phyloP scores from a whole-genome alignment of 176 grass and related monocot species.

The Sorghum bicolor region Sorghum_bicolor_NCBIv3 NC_012874.2:3020001-3020500 shows the following conservation, averaged over 20 bases:
- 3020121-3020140: not conserved
- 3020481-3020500: too few relatives aligned
- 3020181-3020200: too few relatives aligned
- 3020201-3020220: too few relatives aligned
- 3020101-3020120: constrained; percentile 33
- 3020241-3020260: not conserved
- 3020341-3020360: not conserved
- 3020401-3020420: not conserved
- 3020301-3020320: not conserved
- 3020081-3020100: not conserved
- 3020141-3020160: not conserved
- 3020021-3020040: not conserved
- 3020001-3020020: not conserved
- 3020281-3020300: constrained; percentile 25
- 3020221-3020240: too few relatives aligned
- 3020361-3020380: not conserved
- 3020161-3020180: not conserved
- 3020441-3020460: too few relatives aligned
- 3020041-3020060: not conserved
- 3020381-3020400: too few relatives aligned
- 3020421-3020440: too few relatives aligned
- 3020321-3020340: not conserved
- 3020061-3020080: not conserved
- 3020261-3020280: not conserved
- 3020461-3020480: not conserved